Percentiles rank a stretch among this genome's conserved stretches.
These are phyloP conservation scores for Poronia punctata DNA, from an alignment of 495 filamentous ascomycete genomes.

Conservation along the genomic window DNA sequence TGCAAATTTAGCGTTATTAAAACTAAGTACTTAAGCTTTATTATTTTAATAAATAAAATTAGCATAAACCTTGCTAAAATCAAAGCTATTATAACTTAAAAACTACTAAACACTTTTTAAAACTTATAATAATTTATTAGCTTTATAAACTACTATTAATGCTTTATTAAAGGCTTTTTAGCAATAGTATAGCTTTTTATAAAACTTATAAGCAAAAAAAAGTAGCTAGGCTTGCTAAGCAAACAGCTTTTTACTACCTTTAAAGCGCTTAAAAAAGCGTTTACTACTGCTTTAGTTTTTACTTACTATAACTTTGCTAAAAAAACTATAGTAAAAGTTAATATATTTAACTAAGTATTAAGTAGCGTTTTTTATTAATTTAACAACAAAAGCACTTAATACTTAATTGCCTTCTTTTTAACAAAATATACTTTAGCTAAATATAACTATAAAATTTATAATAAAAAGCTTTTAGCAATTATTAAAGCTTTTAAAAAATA, in stretches of 20 bases:
- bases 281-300: not conserved
- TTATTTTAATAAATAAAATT: not conserved
- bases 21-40: not conserved
- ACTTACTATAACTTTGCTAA: not conserved
- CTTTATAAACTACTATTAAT: not conserved
- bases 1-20: not conserved
- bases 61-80: not conserved
- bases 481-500: not conserved
- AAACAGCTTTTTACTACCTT: not conserved
- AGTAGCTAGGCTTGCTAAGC: not conserved
- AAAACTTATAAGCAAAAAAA: not conserved
- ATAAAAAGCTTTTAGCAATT: constrained; percentile 7
- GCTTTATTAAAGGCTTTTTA: not conserved
- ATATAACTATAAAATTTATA: constrained; percentile 2
- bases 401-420: not conserved
- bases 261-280: not conserved
- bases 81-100: not conserved
- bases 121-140: not conserved
- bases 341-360: not conserved
- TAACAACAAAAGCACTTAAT: not conserved
- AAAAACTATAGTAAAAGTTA: not conserved
- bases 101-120: not conserved
- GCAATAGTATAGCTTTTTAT: not conserved
- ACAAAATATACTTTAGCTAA: not conserved
- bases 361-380: not conserved